Base-by-base conservation (phyloP, 2,329 filamentous ascomycete genomes). In the Lanzia echinophila region DNA sequence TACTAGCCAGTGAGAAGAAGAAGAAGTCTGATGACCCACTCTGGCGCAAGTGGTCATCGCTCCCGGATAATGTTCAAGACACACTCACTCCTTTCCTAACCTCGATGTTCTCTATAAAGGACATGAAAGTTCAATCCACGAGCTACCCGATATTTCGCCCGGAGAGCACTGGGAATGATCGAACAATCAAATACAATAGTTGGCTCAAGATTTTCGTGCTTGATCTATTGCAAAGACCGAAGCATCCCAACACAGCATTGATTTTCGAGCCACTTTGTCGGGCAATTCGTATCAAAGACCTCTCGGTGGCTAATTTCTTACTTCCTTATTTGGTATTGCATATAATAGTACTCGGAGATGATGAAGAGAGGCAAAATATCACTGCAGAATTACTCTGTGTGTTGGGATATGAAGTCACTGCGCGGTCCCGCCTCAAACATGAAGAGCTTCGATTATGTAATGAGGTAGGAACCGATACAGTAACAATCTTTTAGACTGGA, bases 321-420 rank as follows among this genome's bases (percentile, higher is more conserved):
- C 77, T 99, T 15, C 95, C 94, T 0, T 97, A 94, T 67, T 78
- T 91, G 15, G 84, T 88, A 3, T 71, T 96, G 33, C 95, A 96
- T 65, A 80, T 92, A 31, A 80, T 96, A 19, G 76, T 95, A 11
- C 87, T 87, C 22, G 83, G 88, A 11, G 71, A 79, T 1, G 77
- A 85, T 24, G 63, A 78, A 52, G 82, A 91, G 60, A 80, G 81
- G 47, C 69, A 78, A 20, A 77, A 84, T 52, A 78, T 96, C 33
- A 75, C 82, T n/a, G 70, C 74, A 11, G 95, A 99, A 70, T 71
- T 99, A 24, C 75, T 87, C 54, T 78, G 75, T 3, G 84, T 99
- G 32, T 72, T 99, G n/a, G 72, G 83, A 49, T 77, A 88, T 59
- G 55, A 66, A 46, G 64, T 71, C 0, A 71, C 74, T 36, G 68